phyloP scores from a whole-genome alignment of 2,329 filamentous ascomycete species.

The Pseudogymnoascus sp. region DNA sequence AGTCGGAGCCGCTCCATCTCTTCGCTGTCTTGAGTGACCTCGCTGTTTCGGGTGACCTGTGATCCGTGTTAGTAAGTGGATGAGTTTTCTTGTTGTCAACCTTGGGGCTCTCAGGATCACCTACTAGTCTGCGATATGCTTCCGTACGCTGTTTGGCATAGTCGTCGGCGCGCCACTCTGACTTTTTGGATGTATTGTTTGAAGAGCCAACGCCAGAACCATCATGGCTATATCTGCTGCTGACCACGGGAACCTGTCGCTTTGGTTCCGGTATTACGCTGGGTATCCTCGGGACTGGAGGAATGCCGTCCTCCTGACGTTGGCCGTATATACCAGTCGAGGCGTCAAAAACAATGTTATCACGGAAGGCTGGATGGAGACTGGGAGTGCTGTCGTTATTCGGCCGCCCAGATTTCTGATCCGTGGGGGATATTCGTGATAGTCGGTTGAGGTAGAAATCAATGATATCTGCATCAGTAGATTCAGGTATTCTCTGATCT shows the following conservation, averaged over 20 bases:
- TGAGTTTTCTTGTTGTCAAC: background rate
- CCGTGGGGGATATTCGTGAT: background rate
- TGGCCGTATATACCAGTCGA: background rate
- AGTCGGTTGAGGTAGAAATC: background rate
- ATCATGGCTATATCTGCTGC: background rate
- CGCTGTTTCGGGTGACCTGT: background rate
- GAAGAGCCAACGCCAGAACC: background rate
- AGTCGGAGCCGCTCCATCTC: conserved; percentile 1
- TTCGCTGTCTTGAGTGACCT: background rate
- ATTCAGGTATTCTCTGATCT: background rate
- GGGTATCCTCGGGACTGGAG: background rate
- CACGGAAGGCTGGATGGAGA: background rate
- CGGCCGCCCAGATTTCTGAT: background rate
- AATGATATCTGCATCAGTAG: background rate
- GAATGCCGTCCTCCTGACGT: background rate
- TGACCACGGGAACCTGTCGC: background rate
- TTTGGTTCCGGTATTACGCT: background rate
- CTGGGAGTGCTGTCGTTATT: background rate
- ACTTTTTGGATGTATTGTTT: background rate
- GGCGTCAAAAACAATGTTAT: conserved; percentile 1
- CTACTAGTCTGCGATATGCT: conserved; percentile 10
- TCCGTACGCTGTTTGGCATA: background rate
- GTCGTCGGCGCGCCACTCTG: background rate
- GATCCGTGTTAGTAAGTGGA: background rate
- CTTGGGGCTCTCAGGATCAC: background rate